Base-by-base conservation (phyloP, 108 stramenopile species). In the Mayamaea pseudoterrestris region DNA sequence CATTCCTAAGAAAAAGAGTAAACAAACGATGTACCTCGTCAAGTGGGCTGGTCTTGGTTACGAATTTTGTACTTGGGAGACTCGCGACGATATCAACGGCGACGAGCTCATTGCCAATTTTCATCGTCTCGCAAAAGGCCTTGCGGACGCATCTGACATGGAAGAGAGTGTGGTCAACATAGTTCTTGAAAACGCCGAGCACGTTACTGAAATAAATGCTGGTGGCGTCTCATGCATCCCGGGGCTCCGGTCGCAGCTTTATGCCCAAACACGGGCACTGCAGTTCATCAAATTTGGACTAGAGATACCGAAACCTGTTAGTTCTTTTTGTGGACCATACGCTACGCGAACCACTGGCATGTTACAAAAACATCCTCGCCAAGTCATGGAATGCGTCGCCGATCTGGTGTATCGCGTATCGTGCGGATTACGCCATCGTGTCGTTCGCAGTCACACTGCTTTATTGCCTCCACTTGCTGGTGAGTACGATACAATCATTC, bases 31-130 rank as follows among this genome's bases (percentile, higher is more conserved):
- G 76, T 86, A 90, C 54, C 70, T 98, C 7, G 94, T 99, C 46
- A 98, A 98, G 54, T 99, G 99, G 99, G 64, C 66, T 5, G 94
- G 90, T 13, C 63, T 96, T 3, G 84, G 92, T 27, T 98, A 97
- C 64, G 84, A 90, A 44, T 76, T 84, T 31, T 93, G 93, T 48
- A 95, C 95, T 14, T 98, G 95, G 96, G 98, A 99, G 57, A 90
- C 74, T 4, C 68, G 73, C 27, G 73, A 92, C 46, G 93, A 96
- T 58, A 74, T 95, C 44, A 79, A 77, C 16, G 77, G 71, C 32
- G 77, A 74, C 39, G 66, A 60, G 12, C 54, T 83, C 9, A 85
- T 90, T 41, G 78, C 70, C 3, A 73, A 78, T 46, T 90, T 71
- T 41, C 76, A 71, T 21, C 59, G 73, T 44, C 62, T 82, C 17